phyloP scores from a whole-genome alignment of 1,284 basidiomycete species.

The Mycena sp. region DNA sequence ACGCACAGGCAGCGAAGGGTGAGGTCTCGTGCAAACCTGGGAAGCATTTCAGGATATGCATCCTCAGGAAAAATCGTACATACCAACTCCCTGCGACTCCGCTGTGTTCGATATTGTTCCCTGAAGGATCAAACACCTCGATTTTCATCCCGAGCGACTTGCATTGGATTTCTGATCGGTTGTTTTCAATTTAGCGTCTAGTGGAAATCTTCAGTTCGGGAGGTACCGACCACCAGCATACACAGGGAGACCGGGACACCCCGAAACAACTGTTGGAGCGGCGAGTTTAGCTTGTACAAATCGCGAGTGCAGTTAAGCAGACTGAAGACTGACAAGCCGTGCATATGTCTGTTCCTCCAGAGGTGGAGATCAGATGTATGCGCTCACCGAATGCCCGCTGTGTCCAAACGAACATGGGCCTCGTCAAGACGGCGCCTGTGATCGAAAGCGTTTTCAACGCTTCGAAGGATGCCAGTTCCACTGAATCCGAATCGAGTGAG shows the following conservation, averaged over 20 bases:
- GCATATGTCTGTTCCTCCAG: slow-evolving; percentile 90
- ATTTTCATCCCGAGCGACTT: slow-evolving; percentile 74
- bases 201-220: background rate
- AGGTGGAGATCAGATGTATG: slow-evolving; percentile 76
- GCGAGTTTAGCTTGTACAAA: background rate
- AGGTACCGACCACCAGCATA: slow-evolving; percentile 61
- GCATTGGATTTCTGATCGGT: slow-evolving; percentile 65
- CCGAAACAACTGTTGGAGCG: slow-evolving; percentile 56
- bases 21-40: slow-evolving; percentile 68
- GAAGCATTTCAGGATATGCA: background rate
- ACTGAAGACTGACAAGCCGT: slow-evolving; percentile 60
- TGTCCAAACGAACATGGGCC: slow-evolving; percentile 84
- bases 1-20: slow-evolving; percentile 85
- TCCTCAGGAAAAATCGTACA: slow-evolving; percentile 47
- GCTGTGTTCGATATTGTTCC: slow-evolving; percentile 65
- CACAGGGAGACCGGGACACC: slow-evolving; percentile 54
- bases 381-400: slow-evolving; percentile 73
- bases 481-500: slow-evolving; percentile 54
- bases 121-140: slow-evolving; percentile 64
- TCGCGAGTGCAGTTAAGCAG: background rate
- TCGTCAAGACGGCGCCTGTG: slow-evolving; percentile 84
- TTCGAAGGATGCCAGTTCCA: slow-evolving; percentile 59
- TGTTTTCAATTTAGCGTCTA: background rate
- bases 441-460: slow-evolving; percentile 67
- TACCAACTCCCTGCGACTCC: slow-evolving; percentile 71